phyloP scores from a whole-genome alignment of 208 protist species.

The Leishmania major region DNA sequence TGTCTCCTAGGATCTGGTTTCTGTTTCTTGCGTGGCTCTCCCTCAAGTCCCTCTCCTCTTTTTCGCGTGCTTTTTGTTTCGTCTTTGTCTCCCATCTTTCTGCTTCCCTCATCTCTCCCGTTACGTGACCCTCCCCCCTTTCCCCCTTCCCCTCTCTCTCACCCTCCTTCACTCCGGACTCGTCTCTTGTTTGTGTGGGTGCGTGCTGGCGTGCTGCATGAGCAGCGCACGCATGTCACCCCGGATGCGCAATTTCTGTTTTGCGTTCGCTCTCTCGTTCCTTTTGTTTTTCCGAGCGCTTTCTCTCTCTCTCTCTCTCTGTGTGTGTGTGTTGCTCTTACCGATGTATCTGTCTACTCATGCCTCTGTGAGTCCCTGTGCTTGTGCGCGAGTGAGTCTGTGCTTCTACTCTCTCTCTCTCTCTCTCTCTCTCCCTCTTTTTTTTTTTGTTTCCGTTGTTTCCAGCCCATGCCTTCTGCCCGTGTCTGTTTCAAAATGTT shows the following conservation, averaged over 20 bases:
- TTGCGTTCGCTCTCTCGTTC: neutral
- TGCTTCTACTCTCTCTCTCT: neutral
- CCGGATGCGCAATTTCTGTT: neutral
- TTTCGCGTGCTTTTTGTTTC: neutral
- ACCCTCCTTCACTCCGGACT: neutral
- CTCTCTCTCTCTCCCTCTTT: neutral
- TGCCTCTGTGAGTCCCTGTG: neutral
- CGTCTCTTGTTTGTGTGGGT: neutral
- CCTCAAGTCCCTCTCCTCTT: neutral
- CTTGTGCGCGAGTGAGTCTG: neutral
- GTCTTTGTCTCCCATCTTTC: neutral
- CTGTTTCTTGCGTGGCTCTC: neutral
- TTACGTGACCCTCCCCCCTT: neutral
- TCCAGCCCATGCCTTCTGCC: neutral
- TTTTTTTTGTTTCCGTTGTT: neutral
- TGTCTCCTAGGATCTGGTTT: neutral
- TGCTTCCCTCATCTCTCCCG: neutral
- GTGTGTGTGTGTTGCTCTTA: neutral
- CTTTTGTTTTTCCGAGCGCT: neutral
- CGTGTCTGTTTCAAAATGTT: neutral
- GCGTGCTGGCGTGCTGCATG: neutral
- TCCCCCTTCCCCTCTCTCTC: neutral
- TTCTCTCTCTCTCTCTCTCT: too few species aligned
- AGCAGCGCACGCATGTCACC: neutral
- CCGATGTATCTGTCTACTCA: conserved; percentile 2